Conservation (phyloP, 768 basidiomycete genomes). For the Melanogaster broomeanus region DNA sequence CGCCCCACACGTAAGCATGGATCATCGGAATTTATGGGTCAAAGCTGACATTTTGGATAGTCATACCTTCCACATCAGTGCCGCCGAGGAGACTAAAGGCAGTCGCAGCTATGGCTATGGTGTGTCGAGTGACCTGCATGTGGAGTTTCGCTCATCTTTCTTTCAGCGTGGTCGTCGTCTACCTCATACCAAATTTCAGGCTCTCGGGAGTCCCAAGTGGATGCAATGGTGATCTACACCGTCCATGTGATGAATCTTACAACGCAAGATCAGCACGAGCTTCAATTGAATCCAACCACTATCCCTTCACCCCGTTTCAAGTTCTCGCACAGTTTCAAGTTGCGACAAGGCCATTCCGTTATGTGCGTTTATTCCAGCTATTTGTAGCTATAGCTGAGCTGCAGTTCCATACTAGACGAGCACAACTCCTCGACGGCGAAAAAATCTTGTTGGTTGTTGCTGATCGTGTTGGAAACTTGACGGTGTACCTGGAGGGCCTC, state of each 20-base stretch:
- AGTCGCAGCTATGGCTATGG: not conserved
- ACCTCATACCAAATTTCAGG: not conserved
- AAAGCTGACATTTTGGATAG: not conserved
- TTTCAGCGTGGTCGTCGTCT: not conserved
- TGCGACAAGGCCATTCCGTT: slow-evolving; percentile 21
- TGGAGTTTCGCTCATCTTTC: not conserved
- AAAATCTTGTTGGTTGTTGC: slow-evolving; percentile 44
- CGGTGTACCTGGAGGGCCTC: slow-evolving; percentile 41
- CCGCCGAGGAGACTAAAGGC: not conserved
- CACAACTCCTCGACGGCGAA: slow-evolving; percentile 43
- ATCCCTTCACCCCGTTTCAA: slow-evolving; percentile 26
- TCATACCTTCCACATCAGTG: slow-evolving; percentile 5
- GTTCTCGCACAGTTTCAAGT: slow-evolving; percentile 12
- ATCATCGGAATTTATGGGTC: not conserved
- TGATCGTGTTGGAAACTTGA: slow-evolving; percentile 34
- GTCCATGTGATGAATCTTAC: slow-evolving; percentile 30
- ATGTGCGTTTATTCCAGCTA: slow-evolving; percentile 6
- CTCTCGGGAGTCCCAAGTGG: slow-evolving; percentile 5
- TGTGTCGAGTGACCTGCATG: not conserved
- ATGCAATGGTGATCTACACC: slow-evolving; percentile 19
- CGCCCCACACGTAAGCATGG: slow-evolving; percentile 5
- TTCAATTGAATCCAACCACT: slow-evolving; percentile 23
- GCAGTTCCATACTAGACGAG: slow-evolving; percentile 24
- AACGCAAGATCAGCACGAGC: slow-evolving; percentile 25
- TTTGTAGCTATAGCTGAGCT: not conserved